Base-by-base conservation (phyloP, 2,329 filamentous ascomycete species). In the Fusarium nygamai region DNA sequence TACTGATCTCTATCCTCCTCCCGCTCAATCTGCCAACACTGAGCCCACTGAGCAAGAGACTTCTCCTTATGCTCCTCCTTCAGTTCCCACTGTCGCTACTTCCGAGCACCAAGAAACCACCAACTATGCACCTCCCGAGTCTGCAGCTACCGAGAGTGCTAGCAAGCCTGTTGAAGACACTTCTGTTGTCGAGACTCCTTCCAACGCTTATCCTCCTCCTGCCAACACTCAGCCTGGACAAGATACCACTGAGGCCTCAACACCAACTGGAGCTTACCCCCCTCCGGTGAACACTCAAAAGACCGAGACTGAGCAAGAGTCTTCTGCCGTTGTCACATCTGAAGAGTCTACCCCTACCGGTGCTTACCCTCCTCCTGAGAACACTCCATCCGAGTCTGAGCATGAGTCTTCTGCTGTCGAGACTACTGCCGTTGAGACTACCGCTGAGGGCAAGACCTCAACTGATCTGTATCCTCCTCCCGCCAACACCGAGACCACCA, bases 401-500 rank as follows among this genome's bases (percentile, higher is more conserved):
- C 51, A 54, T 6, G 51, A 29, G 34, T 39, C 51, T n/a, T 29
- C 51, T 29, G 51, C 51, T 13, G 33, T 34, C 19, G 50, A 53
- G 50, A 36, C 50, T 51, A 51, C 48, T 20, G 48, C 48, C n/a
- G 17, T 27, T n/a, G 56, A 17, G 24, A 38, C 41, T 3, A 70
- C 61, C 33, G 56, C 67, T 19, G 62, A 56, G 33, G 57, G 17
- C 6, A 57, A 36, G 9, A 53, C 66, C 14, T 61, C 60, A 16
- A 71, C 68, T 61, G 61, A 22, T 14, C 7, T 71, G 31, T 71
- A 71, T 19, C 68, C 68, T 36, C 68, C 69, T 54, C 69, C 68
- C 9, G 67, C 33, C 29, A 44, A 56, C 24, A 71, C 59, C 7
- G 64, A 68, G 17, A 34, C 66, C 22, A 63, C 67, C 38, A 57